Evolutionary conservation across 371 early-diverging fungal species (phyloP), one percentile per base, ranked within the genome.

Genomic region (Rhizopus arrhizus): DNA sequence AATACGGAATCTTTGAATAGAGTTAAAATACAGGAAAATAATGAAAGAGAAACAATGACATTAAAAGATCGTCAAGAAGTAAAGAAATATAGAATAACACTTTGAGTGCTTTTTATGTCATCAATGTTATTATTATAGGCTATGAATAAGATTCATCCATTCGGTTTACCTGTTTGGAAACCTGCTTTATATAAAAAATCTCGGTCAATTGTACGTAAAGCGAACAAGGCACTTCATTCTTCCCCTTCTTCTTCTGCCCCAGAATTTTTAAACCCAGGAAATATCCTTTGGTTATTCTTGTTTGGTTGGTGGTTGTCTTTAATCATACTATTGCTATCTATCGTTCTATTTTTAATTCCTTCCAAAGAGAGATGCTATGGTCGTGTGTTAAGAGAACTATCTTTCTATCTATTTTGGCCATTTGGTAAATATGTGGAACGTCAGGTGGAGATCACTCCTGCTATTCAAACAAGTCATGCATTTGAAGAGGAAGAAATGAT

Each of bases 131-230:
- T 11, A 31, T 41, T 8, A 42, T 71, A 91, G 84, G 87, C 89
- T 13, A 87, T 92, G 68, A 92, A 92, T 69, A 82, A 78, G 34
- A 74, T 80, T 9, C 96, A 96, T 77, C 95, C 95, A 11, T 97
- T 97, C 67, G 97, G 97, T 55, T 70, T 96, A 53, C 91, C 91
- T 11, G 81, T 96, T n/a, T 97, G 97, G 97, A 97, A 97, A 69
- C 94, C 95, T 9, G 96, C 96, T 4, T 81, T 97, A 31, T 97
- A 96, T 81, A 93, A 94, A 56, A 97, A 97, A 68, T 81, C 86
- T n/a, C 89, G 97, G 29, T 88, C 91, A 7, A 90, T 96, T 53
- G 87, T 88, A 29, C 84, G 85, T 1, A 83, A 82, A 5, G 92
- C 92, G 45, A 87, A 92, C 59, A 72, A 81, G 13, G 95, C 92